These are phyloP conservation scores for Epichloe sibirici DNA, from an alignment of 2,329 filamentous ascomycete species.

Conservation along the genomic window DNA sequence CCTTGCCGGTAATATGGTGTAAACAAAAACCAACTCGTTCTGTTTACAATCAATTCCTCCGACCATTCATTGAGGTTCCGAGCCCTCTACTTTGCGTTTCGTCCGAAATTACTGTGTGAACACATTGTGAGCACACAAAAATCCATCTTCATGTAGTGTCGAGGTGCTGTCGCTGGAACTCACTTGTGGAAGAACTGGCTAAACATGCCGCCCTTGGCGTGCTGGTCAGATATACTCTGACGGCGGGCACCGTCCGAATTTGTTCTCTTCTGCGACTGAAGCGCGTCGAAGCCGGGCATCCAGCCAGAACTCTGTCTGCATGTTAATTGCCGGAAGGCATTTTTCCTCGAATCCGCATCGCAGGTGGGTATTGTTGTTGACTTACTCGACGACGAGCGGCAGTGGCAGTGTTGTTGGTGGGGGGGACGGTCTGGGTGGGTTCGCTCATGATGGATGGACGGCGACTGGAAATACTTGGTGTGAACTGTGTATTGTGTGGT, in stretches of 20 bases:
- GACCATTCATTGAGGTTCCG: neutral
- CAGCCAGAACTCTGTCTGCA: constrained; percentile 30
- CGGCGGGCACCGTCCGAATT: constrained; percentile 35
- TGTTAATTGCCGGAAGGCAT: too few species aligned
- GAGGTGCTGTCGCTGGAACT: constrained; percentile 9
- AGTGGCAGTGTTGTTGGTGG: constrained; percentile 5
- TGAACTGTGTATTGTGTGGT: neutral
- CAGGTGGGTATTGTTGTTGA: too few species aligned
- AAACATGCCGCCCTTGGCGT: constrained; percentile 35
- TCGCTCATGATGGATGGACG: constrained; percentile 17
- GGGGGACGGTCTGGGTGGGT: constrained; percentile 12
- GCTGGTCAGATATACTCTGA: constrained; percentile 43
- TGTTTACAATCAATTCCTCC: neutral
- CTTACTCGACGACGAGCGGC: constrained; percentile 19
- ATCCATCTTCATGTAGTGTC: neutral
- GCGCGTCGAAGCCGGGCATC: constrained; percentile 35
- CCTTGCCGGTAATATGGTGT: neutral
- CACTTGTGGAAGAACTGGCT: constrained; percentile 47
- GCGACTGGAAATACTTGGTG: neutral
- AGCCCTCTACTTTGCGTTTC: constrained; percentile 15
- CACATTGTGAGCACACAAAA: neutral
- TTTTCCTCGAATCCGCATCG: too few species aligned
- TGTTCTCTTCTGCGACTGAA: constrained; percentile 39
- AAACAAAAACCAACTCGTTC: neutral
- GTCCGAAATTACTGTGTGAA: constrained; percentile 20